These are phyloP conservation scores for Trichoderma cornu-damae DNA, from an alignment of 2,329 filamentous ascomycete genomes.

Conservation along the genomic window DNA sequence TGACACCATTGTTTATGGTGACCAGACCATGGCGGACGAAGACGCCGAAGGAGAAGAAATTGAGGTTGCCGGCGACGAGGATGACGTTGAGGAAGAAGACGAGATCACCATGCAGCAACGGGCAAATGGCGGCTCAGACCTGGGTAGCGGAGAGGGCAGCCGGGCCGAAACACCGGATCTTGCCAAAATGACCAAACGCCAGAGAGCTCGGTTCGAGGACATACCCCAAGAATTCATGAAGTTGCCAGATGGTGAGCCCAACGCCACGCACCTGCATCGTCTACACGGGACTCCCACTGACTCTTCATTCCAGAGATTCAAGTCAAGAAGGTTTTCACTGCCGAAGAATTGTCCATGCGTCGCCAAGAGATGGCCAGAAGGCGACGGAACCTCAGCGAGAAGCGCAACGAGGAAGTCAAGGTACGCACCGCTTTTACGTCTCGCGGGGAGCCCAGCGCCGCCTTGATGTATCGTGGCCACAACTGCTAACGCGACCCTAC, in stretches of 20 bases:
- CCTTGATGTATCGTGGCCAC: background rate
- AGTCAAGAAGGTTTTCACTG: constrained; percentile 58
- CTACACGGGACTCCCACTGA: background rate
- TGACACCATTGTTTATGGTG: constrained; percentile 36
- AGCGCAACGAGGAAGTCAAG: constrained; percentile 61
- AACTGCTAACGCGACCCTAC: constrained; percentile 11
- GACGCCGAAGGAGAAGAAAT: constrained; percentile 46
- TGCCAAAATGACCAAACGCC: constrained; percentile 56
- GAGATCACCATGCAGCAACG: constrained; percentile 31
- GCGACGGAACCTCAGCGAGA: constrained; percentile 58
- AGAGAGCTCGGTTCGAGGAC: constrained; percentile 55
- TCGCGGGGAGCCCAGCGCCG: too few species aligned
- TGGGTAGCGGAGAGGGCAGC: constrained; percentile 37
- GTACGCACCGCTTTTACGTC: constrained; percentile 30
- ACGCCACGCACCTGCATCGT: background rate
- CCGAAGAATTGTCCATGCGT: constrained; percentile 58
- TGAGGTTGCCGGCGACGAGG: constrained; percentile 39
- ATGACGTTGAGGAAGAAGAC: constrained; percentile 39
- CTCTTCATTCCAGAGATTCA: constrained; percentile 49
- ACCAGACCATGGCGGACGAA: constrained; percentile 44
- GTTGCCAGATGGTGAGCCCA: constrained; percentile 51
- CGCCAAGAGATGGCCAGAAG: constrained; percentile 58
- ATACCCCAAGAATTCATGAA: constrained; percentile 53
- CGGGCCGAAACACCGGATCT: constrained; percentile 49
- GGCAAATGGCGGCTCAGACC: constrained; percentile 24